phyloP scores from a whole-genome alignment of 305 asterid genomes.

The Petunia hybrid region DNA sequence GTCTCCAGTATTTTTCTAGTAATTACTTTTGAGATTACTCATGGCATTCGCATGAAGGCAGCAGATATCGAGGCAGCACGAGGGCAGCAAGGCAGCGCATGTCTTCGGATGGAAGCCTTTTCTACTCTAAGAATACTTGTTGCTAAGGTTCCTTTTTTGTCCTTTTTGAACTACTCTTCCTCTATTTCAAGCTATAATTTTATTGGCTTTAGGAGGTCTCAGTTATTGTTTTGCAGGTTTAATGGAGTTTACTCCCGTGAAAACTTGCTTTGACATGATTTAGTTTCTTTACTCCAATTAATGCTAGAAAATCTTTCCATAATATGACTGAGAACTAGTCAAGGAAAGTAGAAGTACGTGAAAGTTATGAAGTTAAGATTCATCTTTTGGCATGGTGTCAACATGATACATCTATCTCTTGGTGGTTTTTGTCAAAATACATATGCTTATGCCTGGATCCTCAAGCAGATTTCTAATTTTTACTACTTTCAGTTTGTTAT shows the following conservation, averaged over 20 bases:
- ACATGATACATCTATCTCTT: slow-evolving; percentile 12
- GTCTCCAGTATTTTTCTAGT: slow-evolving; percentile 10
- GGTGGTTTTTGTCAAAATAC: neutral
- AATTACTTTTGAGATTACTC: slow-evolving; percentile 40
- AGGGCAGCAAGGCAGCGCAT: slow-evolving; percentile 92
- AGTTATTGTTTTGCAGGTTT: neutral
- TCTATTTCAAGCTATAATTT: neutral
- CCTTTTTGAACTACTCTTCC: slow-evolving; percentile 20
- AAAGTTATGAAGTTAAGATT: slow-evolving; percentile 22
- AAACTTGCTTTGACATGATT: slow-evolving; percentile 7
- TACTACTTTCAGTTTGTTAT: slow-evolving; percentile 11
- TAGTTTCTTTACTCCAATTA: slow-evolving; percentile 13
- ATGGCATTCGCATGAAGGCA: slow-evolving; percentile 67
- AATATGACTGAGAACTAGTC: neutral
- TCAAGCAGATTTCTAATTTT: neutral
- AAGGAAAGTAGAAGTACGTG: neutral
- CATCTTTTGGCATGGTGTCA: neutral
- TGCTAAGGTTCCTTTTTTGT: slow-evolving; percentile 66
- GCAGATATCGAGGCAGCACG: slow-evolving; percentile 88
- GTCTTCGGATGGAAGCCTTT: slow-evolving; percentile 85
- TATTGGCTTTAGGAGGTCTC: slow-evolving; percentile 9
- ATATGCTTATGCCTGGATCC: neutral
- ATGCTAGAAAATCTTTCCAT: slow-evolving; percentile 12
- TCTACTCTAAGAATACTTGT: slow-evolving; percentile 78
- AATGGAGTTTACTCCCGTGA: slow-evolving; percentile 11